Evolutionary conservation across 2,329 filamentous ascomycete genomes (phyloP).

Genomic region (Ustulina deusta): DNA sequence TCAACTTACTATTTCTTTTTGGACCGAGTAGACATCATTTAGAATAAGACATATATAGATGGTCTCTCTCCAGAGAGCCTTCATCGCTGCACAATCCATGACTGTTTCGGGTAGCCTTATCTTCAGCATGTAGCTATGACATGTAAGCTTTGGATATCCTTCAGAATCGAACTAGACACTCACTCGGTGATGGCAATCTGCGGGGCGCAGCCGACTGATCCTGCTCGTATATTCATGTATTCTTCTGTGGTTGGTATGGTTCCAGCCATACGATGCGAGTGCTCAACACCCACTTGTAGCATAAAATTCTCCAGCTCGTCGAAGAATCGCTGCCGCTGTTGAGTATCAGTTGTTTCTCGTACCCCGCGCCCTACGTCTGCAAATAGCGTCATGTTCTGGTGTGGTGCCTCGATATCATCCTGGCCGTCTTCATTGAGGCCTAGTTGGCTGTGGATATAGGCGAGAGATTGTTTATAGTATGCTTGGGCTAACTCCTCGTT

Average conservation of each 20-base stretch:
- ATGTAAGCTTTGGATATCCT: conserved; percentile 19
- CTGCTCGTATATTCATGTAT: conserved; percentile 47
- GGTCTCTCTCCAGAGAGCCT: conserved; percentile 46
- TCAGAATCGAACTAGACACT: conserved; percentile 7
- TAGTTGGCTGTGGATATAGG: conserved; percentile 48
- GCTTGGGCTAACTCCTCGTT: conserved; percentile 47
- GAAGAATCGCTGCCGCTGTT: conserved; percentile 47
- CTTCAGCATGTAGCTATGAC: conserved; percentile 45
- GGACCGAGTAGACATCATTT: conserved; percentile 47
- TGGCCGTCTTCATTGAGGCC: conserved; percentile 39
- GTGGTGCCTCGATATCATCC: conserved; percentile 33
- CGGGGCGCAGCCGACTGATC: conserved; percentile 48
- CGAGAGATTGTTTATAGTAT: conserved; percentile 50
- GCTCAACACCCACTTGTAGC: conserved; percentile 47
- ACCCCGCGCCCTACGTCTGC: conserved; percentile 44
- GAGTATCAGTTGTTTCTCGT: conserved; percentile 39
- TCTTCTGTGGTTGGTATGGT: conserved; percentile 45
- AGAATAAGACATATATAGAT: conserved; percentile 47
- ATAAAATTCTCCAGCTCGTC: conserved; percentile 49
- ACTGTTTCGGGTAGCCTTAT: conserved; percentile 45
- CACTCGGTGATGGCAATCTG: conserved; percentile 50
- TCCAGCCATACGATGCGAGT: conserved; percentile 46
- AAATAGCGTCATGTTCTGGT: conserved; percentile 48
- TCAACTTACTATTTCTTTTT: conserved; percentile 48
- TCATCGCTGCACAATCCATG: conserved; percentile 46